These are phyloP conservation scores for Mortierella sp. DNA, from an alignment of 371 early-diverging fungal species.

Conservation along the genomic window DNA sequence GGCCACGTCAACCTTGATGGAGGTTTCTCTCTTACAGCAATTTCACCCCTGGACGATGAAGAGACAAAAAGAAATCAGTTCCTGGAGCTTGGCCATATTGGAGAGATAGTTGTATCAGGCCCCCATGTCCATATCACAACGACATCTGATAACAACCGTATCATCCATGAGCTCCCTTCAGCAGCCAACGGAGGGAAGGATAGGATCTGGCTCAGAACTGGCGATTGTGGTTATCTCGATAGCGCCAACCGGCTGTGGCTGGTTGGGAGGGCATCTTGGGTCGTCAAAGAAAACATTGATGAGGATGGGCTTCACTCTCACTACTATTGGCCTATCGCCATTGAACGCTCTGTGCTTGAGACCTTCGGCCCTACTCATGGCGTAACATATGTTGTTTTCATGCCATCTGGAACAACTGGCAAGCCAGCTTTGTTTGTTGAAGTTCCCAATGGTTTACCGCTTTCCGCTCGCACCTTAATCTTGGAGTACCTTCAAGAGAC, in stretches of 20 bases:
- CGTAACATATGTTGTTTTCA: constrained; percentile 51
- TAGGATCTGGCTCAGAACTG: constrained; percentile 51
- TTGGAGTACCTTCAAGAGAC: constrained; percentile 56
- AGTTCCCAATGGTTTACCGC: constrained; percentile 46
- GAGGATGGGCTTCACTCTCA: constrained; percentile 38
- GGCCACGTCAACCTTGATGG: constrained; percentile 54
- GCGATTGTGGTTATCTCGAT: constrained; percentile 55
- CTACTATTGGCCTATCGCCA: constrained; percentile 55
- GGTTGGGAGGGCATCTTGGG: constrained; percentile 56
- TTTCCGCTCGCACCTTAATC: constrained; percentile 41
- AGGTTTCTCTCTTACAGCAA: constrained; percentile 48
- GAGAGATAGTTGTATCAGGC: constrained; percentile 55
- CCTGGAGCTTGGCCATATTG: constrained; percentile 48
- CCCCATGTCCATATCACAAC: constrained; percentile 57
- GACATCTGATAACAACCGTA: constrained; percentile 50
- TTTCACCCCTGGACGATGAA: constrained; percentile 38
- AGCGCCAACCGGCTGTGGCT: constrained; percentile 41
- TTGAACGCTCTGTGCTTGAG: constrained; percentile 55
- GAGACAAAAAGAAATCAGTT: constrained; percentile 30
- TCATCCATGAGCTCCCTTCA: constrained; percentile 36
- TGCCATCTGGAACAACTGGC: constrained; percentile 48
- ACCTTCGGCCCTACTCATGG: constrained; percentile 52
- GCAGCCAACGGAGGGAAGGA: constrained; percentile 35
- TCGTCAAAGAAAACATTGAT: constrained; percentile 34
- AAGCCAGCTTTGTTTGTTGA: constrained; percentile 55